Evolutionary conservation across 345 rosid species (phyloP).

Genomic region (Gynandropsis gynandra): DNA sequence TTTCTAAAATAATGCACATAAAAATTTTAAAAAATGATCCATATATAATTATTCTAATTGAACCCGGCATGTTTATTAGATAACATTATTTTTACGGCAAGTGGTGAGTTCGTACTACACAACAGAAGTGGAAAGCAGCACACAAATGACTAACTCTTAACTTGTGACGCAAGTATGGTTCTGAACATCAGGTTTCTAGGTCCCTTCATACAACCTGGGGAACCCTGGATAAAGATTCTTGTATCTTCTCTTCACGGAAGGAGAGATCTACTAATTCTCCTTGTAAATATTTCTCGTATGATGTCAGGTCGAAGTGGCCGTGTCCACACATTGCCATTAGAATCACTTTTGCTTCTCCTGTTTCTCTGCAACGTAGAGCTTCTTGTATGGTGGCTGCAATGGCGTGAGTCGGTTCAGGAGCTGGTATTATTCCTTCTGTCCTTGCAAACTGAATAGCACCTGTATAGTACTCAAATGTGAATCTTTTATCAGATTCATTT

Average conservation of each 20-base stretch:
- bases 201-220: conserved; percentile 36
- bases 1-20: too few species aligned
- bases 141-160: not conserved
- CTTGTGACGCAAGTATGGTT: conserved; percentile 1
- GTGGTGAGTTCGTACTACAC: too few species aligned
- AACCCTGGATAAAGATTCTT: conserved; percentile 55
- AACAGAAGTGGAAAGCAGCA: too few species aligned
- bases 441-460: conserved; percentile 88
- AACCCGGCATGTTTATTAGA: too few species aligned
- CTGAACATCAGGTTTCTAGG: conserved; percentile 1
- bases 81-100: too few species aligned
- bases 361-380: conserved; percentile 70
- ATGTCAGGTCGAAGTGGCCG: conserved; percentile 81
- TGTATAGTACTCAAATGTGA: conserved; percentile 25
- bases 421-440: conserved; percentile 82
- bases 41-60: too few species aligned
- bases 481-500: too few species aligned
- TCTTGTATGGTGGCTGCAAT: conserved; percentile 90
- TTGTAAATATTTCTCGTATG: conserved; percentile 72
- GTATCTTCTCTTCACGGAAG: conserved; percentile 54
- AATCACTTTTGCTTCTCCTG: conserved; percentile 80
- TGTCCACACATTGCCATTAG: conserved; percentile 94
- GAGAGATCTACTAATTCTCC: conserved; percentile 74
- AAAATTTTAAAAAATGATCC: too few species aligned
- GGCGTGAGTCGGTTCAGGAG: conserved; percentile 92